Evolutionary conservation across 2,329 filamentous ascomycete species (phyloP), one percentile per base, ranked within the genome.

Genomic region (Ceratocystiopsis brevicomis): DNA sequence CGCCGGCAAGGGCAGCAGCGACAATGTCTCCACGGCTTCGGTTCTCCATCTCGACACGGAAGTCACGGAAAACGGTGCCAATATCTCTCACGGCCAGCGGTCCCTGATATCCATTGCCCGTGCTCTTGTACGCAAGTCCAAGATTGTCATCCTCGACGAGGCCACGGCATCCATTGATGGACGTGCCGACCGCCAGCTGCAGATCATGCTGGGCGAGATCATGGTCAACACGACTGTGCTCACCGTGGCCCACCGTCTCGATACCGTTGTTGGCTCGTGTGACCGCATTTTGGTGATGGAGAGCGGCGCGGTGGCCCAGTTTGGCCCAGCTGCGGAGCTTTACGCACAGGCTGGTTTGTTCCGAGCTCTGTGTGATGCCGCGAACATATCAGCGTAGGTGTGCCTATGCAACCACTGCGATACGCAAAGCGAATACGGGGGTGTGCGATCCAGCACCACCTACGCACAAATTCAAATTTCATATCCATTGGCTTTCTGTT

Each of bases 231-330:
- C 44, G 1, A 48, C 47, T 2, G 44, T 48, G 6, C 40, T 48
- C 13, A 47, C 42, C 39, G 44, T 49, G 13, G 48, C 48, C 12
- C 48, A 49, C 30, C 39, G 48, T 4, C 45, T 49, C 12, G 42
- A 44, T 16, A 46, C 45, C 4, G 38, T 48, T 15, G 16, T 47
- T n/a, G 45, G 39, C 33, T 40, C 44, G 3, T 47, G 70, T 47
- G 87, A 96, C 62, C 76, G 86, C 42, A 88, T 96, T 49, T 78
- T 96, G 35, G 90, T 98, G 39, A 73, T 98, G 11, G 85, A 95
- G 56, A 79, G 81, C 59, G 90, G 90, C 35, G 73, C 76, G 52
- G 86, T 96, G 36, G 80, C 78, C 40, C 90, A 98, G 59, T 96
- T 94, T 60, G 41, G 18, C n/a, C 5, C 41, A 10, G 35, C 41